Evolutionary conservation across 345 rosid species (phyloP).

Genomic region (Draba incana): DNA sequence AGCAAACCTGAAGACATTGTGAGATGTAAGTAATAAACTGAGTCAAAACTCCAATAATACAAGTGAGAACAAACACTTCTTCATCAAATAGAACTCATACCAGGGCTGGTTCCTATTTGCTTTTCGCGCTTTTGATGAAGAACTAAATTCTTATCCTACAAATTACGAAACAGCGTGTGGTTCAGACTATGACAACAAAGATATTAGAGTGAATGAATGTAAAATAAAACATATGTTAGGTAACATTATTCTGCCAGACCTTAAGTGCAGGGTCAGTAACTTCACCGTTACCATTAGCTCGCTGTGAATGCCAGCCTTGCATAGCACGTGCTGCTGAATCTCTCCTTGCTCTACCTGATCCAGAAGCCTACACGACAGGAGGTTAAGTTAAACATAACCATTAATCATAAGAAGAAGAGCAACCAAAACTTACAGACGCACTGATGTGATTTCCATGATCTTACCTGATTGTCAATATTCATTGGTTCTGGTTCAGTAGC

Average conservation of each 20-base stretch:
- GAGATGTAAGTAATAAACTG: slow-evolving; percentile 25
- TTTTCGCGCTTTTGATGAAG: slow-evolving; percentile 72
- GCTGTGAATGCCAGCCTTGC: slow-evolving; percentile 98
- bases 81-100: slow-evolving; percentile 45
- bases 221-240: slow-evolving; percentile 23
- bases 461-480: slow-evolving; percentile 68
- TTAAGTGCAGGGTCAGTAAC: slow-evolving; percentile 60
- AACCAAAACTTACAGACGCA: slow-evolving; percentile 6
- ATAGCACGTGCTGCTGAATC: slow-evolving; percentile 93
- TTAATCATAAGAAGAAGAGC: slow-evolving; percentile 2
- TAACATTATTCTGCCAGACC: slow-evolving; percentile 46
- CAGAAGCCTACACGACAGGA: slow-evolving; percentile 45
- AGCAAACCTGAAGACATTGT: slow-evolving; percentile 56
- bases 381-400: slow-evolving; percentile 23
- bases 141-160: slow-evolving; percentile 62
- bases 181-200: slow-evolving; percentile 24
- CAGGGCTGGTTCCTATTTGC: slow-evolving; percentile 63
- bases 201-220: background rate
- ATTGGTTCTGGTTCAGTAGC: slow-evolving; percentile 54
- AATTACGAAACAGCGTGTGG: slow-evolving; percentile 33
- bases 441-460: slow-evolving; percentile 5
- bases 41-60: slow-evolving; percentile 23
- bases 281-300: slow-evolving; percentile 71
- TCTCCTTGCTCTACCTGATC: slow-evolving; percentile 80
- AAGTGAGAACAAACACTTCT: slow-evolving; percentile 13